Percentiles rank a stretch among this genome's conserved stretches.
These are phyloP conservation scores for Suaeda aralocaspica DNA, from an alignment of 148 eudicot species.

Conservation along the genomic window DNA sequence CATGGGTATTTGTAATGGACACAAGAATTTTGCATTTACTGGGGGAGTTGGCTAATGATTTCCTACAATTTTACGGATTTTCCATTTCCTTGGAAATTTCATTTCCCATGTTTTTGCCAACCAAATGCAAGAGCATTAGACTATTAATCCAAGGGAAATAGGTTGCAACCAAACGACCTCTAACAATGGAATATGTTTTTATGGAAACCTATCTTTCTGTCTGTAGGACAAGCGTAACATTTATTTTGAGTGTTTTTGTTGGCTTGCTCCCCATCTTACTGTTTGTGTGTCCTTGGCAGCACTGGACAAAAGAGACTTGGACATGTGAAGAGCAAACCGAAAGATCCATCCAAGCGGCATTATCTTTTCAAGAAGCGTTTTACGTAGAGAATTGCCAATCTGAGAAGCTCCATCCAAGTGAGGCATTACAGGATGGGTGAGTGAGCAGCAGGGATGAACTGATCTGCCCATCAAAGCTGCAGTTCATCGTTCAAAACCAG, in stretches of 20 bases:
- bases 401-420: too few relatives aligned
- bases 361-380: slow-evolving; percentile 72
- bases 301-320: slow-evolving; percentile 50
- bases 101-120: too few relatives aligned
- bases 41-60: too few relatives aligned
- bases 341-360: slow-evolving; percentile 85
- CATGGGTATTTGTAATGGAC: too few relatives aligned
- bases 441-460: background rate
- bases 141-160: too few relatives aligned
- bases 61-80: too few relatives aligned
- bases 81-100: too few relatives aligned
- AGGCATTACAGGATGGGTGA: background rate
- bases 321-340: slow-evolving; percentile 60
- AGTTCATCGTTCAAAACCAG: background rate
- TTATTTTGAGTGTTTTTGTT: background rate
- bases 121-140: too few relatives aligned
- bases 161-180: too few relatives aligned
- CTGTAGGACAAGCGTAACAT: too few relatives aligned
- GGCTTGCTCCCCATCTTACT: background rate
- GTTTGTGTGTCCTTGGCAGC: slow-evolving; percentile 35
- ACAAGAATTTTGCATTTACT: too few relatives aligned
- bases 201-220: background rate
- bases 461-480: background rate
- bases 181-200: too few relatives aligned
- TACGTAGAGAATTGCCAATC: slow-evolving; percentile 33